These are phyloP conservation scores for Hagleromyces aurorensis DNA, from an alignment of 805 yeast species.

Conservation along the genomic window DNA sequence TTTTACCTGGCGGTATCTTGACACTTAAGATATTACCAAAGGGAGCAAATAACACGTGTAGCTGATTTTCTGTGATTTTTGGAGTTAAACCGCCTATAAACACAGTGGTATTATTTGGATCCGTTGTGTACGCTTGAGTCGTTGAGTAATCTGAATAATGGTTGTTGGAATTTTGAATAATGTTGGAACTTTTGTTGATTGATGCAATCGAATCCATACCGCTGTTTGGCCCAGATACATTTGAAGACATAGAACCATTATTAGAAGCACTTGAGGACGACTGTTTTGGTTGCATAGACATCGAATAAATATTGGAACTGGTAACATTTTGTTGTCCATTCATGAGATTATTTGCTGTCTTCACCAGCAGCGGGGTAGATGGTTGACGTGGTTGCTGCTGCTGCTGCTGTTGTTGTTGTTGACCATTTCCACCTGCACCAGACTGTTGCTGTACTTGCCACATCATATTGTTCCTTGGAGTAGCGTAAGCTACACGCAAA, in stretches of 20 bases:
- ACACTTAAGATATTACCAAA: conserved; percentile 65
- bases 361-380: conserved; percentile 10
- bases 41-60: conserved; percentile 56
- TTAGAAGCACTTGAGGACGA: conserved; percentile 3
- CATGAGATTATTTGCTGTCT: conserved; percentile 10
- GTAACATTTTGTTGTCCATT: conserved; percentile 1
- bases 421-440: too few species aligned
- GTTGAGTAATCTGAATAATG: conserved; percentile 11
- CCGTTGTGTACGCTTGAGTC: conserved; percentile 42
- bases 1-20: conserved; percentile 70
- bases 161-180: conserved; percentile 2
- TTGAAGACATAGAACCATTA: background rate
- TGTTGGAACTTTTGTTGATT: conserved; percentile 4
- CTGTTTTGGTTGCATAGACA: background rate
- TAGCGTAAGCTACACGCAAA: conserved; percentile 69
- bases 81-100: conserved; percentile 74
- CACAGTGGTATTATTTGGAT: conserved; percentile 52
- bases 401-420: conserved; percentile 19
- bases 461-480: conserved; percentile 48
- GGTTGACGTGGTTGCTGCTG: conserved; percentile 6
- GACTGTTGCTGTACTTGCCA: conserved; percentile 14
- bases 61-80: conserved; percentile 48
- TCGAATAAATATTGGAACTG: background rate
- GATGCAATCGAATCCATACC: conserved; percentile 6
- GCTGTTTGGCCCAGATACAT: conserved; percentile 8